Evolutionary conservation across 176 grass and related monocot species (phyloP).

Genomic region (Zoysia japonica): DNA sequence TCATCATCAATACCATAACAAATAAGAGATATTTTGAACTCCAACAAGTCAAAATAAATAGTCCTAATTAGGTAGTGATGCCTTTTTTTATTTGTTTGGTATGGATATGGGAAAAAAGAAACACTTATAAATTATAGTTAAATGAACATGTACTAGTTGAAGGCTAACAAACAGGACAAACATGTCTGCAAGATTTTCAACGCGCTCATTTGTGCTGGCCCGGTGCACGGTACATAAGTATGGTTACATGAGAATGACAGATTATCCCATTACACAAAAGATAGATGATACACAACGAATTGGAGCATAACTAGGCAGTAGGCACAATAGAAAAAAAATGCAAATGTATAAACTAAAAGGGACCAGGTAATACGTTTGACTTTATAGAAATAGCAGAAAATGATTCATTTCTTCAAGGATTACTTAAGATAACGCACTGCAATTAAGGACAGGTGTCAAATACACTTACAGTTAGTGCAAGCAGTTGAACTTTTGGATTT

Average conservation of each 20-base stretch:
- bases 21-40: slow-evolving; percentile 11
- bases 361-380: slow-evolving; percentile 6
- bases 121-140: too few species aligned
- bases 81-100: neutral
- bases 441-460: slow-evolving; percentile 15
- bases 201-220: neutral
- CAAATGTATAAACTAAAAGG: slow-evolving; percentile 5
- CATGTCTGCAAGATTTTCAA: neutral
- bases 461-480: slow-evolving; percentile 84
- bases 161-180: slow-evolving; percentile 14
- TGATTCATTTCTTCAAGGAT: neutral
- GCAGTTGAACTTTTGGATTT: slow-evolving; percentile 92
- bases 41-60: neutral
- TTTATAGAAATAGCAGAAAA: neutral
- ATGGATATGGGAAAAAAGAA: too few species aligned
- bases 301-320: neutral
- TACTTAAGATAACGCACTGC: slow-evolving; percentile 8
- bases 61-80: neutral
- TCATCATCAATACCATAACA: slow-evolving; percentile 14
- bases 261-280: too few species aligned
- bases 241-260: too few species aligned
- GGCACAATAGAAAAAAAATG: slow-evolving; percentile 3
- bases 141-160: neutral
- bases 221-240: slow-evolving; percentile 2
- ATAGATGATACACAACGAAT: neutral